Conservation (phyloP, 495 filamentous ascomycete species). For the Entonaema liquescens region DNA sequence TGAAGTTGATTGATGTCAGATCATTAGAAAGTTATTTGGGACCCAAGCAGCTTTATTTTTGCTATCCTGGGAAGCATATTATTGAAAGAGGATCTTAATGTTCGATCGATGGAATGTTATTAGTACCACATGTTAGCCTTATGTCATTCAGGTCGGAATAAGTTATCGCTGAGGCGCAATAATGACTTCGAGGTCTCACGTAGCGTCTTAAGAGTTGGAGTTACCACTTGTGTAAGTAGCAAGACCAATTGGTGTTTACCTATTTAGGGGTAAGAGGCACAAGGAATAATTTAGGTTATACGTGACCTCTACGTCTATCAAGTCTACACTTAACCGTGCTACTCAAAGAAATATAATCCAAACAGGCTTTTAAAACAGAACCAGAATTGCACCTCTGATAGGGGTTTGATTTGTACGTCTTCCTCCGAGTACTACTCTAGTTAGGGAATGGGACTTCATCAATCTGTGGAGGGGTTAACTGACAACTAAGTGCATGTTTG, state of each 20-base stretch:
- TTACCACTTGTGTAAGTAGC: slow-evolving; percentile 18
- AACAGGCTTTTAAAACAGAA: too few species aligned
- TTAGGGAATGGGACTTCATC: too few species aligned
- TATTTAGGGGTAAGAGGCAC: slow-evolving; percentile 1
- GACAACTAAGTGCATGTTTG: too few species aligned
- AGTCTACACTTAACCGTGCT: not conserved
- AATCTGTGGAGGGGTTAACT: too few species aligned
- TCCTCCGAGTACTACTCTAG: too few species aligned
- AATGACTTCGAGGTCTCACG: not conserved
- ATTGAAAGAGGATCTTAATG: not conserved
- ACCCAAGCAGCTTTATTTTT: not conserved
- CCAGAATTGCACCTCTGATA: not conserved
- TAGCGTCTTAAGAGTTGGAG: slow-evolving; percentile 14
- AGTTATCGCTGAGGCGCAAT: slow-evolving; percentile 2
- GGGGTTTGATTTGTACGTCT: too few species aligned
- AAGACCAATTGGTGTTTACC: slow-evolving; percentile 1
- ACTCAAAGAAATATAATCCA: not conserved
- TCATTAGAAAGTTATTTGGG: not conserved
- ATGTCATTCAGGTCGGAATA: slow-evolving; percentile 2
- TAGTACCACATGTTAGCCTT: slow-evolving; percentile 13
- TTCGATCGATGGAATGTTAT: not conserved
- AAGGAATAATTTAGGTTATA: slow-evolving; percentile 18
- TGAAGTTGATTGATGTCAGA: slow-evolving; percentile 6
- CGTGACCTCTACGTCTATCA: not conserved
- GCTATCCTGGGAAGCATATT: slow-evolving; percentile 8